A percentile compares a stretch with the other conserved stretches of the same genome.
These are phyloP conservation scores for Elsinoe arachidis DNA, from an alignment of 2,329 filamentous ascomycete species.

Conservation along the genomic window DNA sequence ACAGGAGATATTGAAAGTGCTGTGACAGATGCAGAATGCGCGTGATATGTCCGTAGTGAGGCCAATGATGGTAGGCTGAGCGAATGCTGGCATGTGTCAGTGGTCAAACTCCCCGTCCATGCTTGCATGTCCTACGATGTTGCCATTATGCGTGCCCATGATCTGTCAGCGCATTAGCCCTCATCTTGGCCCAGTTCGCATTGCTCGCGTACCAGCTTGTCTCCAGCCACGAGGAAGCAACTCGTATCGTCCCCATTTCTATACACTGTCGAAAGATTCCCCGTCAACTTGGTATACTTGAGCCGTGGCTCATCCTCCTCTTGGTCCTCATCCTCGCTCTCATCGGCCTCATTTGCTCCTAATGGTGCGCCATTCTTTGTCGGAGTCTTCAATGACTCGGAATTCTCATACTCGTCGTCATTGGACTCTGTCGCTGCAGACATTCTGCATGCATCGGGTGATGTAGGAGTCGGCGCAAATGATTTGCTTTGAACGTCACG, in stretches of 20 bases:
- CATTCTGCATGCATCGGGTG: slow-evolving; percentile 30
- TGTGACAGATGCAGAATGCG: slow-evolving; percentile 85
- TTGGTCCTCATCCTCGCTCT: slow-evolving; percentile 45
- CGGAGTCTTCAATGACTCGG: slow-evolving; percentile 18
- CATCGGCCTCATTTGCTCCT: slow-evolving; percentile 24
- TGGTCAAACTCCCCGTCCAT: not conserved
- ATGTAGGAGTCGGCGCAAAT: not conserved
- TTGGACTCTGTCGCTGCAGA: slow-evolving; percentile 26
- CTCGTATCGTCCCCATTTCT: slow-evolving; percentile 93
- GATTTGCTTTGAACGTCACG: not conserved
- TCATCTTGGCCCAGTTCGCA: slow-evolving; percentile 7
- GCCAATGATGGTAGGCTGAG: slow-evolving; percentile 75
- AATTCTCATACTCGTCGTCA: slow-evolving; percentile 14
- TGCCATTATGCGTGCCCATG: slow-evolving; percentile 90
- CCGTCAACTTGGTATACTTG: slow-evolving; percentile 84
- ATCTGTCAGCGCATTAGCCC: slow-evolving; percentile 46
- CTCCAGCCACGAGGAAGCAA: slow-evolving; percentile 77
- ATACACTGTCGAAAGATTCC: slow-evolving; percentile 70
- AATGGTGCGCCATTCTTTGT: not conserved
- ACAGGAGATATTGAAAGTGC: slow-evolving; percentile 84
- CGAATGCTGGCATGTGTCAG: slow-evolving; percentile 56
- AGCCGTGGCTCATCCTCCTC: slow-evolving; percentile 90
- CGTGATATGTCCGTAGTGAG: slow-evolving; percentile 75
- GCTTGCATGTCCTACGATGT: slow-evolving; percentile 59
- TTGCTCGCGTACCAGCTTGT: slow-evolving; percentile 72